Base-by-base conservation (phyloP, 768 basidiomycete genomes). In the Cystobasidium onofrii region DNA sequence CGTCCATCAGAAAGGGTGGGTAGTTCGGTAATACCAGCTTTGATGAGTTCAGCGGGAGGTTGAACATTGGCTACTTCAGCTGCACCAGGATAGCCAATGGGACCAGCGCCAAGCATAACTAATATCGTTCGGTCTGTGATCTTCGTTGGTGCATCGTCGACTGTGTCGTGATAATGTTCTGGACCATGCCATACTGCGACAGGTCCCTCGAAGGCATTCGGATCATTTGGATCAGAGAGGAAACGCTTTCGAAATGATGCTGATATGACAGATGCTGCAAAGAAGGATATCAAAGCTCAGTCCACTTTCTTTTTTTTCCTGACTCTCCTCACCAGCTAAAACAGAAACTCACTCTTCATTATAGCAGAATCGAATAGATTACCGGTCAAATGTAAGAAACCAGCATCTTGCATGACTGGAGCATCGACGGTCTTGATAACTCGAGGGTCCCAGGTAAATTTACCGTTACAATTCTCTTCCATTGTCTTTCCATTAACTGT, bases 401-500 rank as follows among this genome's bases (percentile, higher is more conserved):
- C 80, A 12, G 80, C 80, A 25, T 78, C 65, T 6, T 74, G 41
- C 61, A 77, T 73, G 31, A 81, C 76, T 1, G 80, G 80, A 31
- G 78, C 75, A 13, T 77, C 75, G 73, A 76, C 77, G 0, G 80
- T 77, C 9, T 77, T 43, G 74, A 81, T 81, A 41, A 81, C 80
- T 15, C 80, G 75, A n/a, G 69, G 60, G 50, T 80, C 80, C 54
- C 60, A 65, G 3, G 80, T 65, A 57, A 79, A 73, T 69, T 81
- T 80, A 55, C 72, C 77, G 13, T 54, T 43, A 73, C 80, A 80
- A 70, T 80, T 79, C 57, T 79, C 78, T 17, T 90, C 89, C 46
- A 96, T 83, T 1, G 92, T 93, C 82, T 88, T 91, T 65, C 93
- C 93, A 15, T 92, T 96, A 50, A 95, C 90, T 41, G 93, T 97